phyloP scores from a whole-genome alignment of 2,329 filamentous ascomycete genomes.

The Talaromyces sp. region DNA sequence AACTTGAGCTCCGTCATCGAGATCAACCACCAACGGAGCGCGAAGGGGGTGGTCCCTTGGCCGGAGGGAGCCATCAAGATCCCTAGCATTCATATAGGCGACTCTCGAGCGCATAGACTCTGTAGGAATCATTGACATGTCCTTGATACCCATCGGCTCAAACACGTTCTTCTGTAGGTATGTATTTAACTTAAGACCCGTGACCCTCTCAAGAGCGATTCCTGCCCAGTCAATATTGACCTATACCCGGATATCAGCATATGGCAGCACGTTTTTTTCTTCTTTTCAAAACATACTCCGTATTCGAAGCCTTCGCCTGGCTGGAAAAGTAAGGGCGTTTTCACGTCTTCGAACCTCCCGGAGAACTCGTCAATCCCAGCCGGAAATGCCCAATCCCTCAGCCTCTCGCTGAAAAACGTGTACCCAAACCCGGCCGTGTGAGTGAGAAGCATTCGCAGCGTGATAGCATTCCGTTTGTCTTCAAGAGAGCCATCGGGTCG shows the following conservation, averaged over 20 bases:
- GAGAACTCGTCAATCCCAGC: constrained; percentile 55
- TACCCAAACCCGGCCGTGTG: constrained; percentile 57
- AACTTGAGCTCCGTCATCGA: constrained; percentile 31
- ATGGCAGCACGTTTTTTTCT: background rate
- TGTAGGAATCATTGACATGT: constrained; percentile 54
- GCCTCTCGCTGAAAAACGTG: constrained; percentile 47
- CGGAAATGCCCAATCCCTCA: constrained; percentile 46
- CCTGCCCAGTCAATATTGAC: constrained; percentile 52
- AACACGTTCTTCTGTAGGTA: constrained; percentile 48
- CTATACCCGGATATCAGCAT: constrained; percentile 24
- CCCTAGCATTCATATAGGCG: constrained; percentile 53
- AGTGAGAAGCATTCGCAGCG: constrained; percentile 53
- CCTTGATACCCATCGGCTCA: constrained; percentile 42
- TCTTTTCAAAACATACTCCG: constrained; percentile 35
- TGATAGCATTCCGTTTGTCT: constrained; percentile 47
- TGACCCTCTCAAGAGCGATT: constrained; percentile 43
- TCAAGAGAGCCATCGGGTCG: constrained; percentile 27
- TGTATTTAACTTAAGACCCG: constrained; percentile 41
- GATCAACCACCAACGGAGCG: constrained; percentile 38
- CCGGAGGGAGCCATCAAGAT: constrained; percentile 37
- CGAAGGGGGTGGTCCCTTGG: constrained; percentile 46
- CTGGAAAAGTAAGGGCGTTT: constrained; percentile 55
- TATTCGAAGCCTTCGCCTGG: constrained; percentile 60
- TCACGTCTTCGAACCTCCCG: constrained; percentile 48
- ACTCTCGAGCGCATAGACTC: constrained; percentile 50